A percentile compares a stretch with the other conserved stretches of the same genome.
These are phyloP conservation scores for Crucibulum cyathiforme DNA, from an alignment of 1,284 basidiomycete genomes.

Conservation along the genomic window DNA sequence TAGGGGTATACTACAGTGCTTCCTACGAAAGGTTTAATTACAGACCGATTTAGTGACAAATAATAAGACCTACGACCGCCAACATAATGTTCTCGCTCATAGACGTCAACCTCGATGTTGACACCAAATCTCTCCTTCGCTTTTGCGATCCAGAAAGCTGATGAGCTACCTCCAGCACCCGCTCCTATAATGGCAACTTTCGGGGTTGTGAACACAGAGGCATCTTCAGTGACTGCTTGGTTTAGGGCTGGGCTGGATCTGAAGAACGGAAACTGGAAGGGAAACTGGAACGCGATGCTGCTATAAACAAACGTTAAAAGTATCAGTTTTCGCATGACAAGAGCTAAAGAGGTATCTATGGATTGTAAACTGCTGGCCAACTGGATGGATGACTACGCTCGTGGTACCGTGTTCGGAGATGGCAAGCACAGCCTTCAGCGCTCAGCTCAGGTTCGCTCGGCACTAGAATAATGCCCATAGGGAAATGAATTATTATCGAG, in stretches of 20 bases:
- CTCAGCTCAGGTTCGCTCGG: too few relatives aligned
- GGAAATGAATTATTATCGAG: too few relatives aligned
- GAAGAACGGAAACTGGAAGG: slow-evolving; percentile 60
- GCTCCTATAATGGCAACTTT: slow-evolving; percentile 86
- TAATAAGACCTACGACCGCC: slow-evolving; percentile 76
- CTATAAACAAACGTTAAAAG: slow-evolving; percentile 41
- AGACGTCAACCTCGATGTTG: slow-evolving; percentile 81
- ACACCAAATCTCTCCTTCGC: slow-evolving; percentile 72
- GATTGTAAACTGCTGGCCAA: not conserved
- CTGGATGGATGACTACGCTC: too few relatives aligned
- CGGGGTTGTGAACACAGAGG: slow-evolving; percentile 30
- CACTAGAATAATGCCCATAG: too few relatives aligned
- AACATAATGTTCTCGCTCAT: slow-evolving; percentile 76
- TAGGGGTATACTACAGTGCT: slow-evolving; percentile 83
- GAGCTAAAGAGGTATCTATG: not conserved
- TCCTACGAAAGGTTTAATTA: slow-evolving; percentile 48
- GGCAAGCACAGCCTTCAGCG: too few relatives aligned
- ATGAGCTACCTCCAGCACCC: slow-evolving; percentile 84
- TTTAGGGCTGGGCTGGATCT: slow-evolving; percentile 22
- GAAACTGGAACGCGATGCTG: slow-evolving; percentile 58
- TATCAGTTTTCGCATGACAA: slow-evolving; percentile 17
- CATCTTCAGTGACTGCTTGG: slow-evolving; percentile 21
- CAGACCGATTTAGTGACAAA: slow-evolving; percentile 2
- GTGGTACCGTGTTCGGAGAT: too few relatives aligned
- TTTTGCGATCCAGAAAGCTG: slow-evolving; percentile 86